Evolutionary conservation across 169 alveolate species (phyloP).

Genomic region (Eimeria mitis): DNA sequence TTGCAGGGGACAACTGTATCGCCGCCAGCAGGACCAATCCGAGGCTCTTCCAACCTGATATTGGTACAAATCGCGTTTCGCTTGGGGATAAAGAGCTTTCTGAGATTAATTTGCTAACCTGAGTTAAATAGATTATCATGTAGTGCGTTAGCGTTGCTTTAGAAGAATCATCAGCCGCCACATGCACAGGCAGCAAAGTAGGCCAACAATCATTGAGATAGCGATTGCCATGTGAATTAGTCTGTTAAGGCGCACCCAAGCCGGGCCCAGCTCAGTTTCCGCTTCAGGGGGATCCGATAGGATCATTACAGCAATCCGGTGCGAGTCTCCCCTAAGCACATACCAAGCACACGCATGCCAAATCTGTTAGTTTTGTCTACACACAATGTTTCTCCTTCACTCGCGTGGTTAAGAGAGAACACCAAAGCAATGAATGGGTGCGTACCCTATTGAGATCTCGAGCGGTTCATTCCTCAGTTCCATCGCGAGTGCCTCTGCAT

Average conservation of each 20-base stretch:
- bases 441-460: constrained; percentile 17
- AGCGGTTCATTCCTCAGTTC: constrained; percentile 61
- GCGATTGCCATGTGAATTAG: constrained; percentile 67
- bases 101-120: background rate
- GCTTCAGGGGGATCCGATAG: constrained; percentile 76
- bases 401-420: background rate
- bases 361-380: background rate
- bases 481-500: constrained; percentile 65
- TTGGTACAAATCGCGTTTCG: background rate
- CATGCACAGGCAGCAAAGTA: constrained; percentile 78
- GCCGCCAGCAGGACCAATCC: background rate
- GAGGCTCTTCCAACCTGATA: background rate
- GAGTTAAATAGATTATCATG: background rate
- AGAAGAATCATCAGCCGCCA: constrained; percentile 76
- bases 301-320: constrained; percentile 68
- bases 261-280: constrained; percentile 25
- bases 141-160: constrained; percentile 20
- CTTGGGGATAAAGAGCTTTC: background rate
- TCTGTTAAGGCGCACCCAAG: constrained; percentile 35
- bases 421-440: background rate
- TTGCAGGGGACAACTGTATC: background rate
- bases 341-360: background rate
- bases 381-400: background rate
- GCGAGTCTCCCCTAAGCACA: constrained; percentile 50
- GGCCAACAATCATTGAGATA: constrained; percentile 70